Percentiles rank a stretch among this genome's conserved stretches.
These are phyloP conservation scores for Raphanus sativus DNA, from an alignment of 345 rosid species.

Conservation along the genomic window DNA sequence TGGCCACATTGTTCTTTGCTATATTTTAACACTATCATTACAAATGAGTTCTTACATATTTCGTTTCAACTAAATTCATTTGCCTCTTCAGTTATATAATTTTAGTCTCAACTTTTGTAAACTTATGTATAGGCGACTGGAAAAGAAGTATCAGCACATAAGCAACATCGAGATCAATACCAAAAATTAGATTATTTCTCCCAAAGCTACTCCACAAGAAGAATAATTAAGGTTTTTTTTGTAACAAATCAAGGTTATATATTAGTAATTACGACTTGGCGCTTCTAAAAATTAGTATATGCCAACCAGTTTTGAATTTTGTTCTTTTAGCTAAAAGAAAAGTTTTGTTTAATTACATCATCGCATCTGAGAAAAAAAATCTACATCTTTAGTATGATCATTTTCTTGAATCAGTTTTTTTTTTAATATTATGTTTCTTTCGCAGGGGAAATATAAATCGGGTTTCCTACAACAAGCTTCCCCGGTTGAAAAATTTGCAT, in stretches of 20 bases:
- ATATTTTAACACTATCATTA: background rate
- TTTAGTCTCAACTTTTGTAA: background rate
- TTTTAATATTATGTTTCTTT: background rate
- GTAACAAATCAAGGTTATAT: too few relatives aligned
- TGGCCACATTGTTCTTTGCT: background rate
- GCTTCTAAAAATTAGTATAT: background rate
- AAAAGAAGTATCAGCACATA: constrained; percentile 13
- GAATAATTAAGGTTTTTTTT: constrained; percentile 12
- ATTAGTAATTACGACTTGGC: background rate
- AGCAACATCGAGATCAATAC: constrained; percentile 11
- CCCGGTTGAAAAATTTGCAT: constrained; percentile 21
- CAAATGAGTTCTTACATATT: background rate
- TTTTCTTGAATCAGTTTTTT: background rate
- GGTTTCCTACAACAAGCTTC: constrained; percentile 20
- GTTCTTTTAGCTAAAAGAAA: background rate
- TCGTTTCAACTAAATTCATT: background rate
- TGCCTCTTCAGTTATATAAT: background rate
- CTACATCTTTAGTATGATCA: background rate
- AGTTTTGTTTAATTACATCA: background rate
- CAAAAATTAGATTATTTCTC: constrained; percentile 19
- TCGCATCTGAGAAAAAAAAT: background rate
- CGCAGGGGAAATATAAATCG: constrained; percentile 21
- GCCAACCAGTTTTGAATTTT: background rate
- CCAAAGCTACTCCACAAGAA: constrained; percentile 24
- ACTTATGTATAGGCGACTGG: background rate